Evolutionary conservation across 805 yeast species (phyloP).

Genomic region (Suhomyces faveliae): DNA sequence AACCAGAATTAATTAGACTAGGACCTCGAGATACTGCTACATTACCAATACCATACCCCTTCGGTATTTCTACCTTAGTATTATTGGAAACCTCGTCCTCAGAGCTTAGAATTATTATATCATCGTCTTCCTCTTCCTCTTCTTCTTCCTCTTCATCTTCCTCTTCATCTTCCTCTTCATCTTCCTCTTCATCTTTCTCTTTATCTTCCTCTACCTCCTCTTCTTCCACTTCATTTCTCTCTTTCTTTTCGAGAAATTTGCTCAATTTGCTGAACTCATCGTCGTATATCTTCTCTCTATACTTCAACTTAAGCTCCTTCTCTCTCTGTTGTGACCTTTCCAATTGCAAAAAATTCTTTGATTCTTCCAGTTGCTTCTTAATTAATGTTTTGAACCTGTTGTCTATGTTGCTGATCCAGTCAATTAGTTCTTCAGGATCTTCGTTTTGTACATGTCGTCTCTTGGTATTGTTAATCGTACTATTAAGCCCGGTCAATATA

Average conservation of each 20-base stretch:
- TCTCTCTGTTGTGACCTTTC: conserved; percentile 8
- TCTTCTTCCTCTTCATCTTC: conserved; percentile 5
- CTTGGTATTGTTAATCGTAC: background rate
- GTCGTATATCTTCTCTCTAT: conserved; percentile 23
- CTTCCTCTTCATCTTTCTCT: conserved; percentile 8
- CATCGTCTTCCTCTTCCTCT: conserved; percentile 1
- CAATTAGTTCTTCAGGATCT: conserved; percentile 20
- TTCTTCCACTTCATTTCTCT: background rate
- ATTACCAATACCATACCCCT: background rate
- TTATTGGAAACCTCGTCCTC: conserved; percentile 2
- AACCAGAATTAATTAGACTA: background rate
- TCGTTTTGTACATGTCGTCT: conserved; percentile 1
- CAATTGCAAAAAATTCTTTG: conserved; percentile 12
- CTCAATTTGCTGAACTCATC: conserved; percentile 24
- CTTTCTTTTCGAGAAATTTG: background rate
- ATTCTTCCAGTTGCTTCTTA: conserved; percentile 17
- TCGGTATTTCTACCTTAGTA: background rate
- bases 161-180: conserved; percentile 1
- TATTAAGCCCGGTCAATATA: background rate
- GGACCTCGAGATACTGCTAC: background rate
- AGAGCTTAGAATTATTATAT: conserved; percentile 3
- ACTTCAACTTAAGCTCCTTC: conserved; percentile 20
- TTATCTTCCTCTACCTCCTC: conserved; percentile 8
- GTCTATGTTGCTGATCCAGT: conserved; percentile 32
- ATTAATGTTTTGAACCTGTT: conserved; percentile 18